Conservation (phyloP, 169 alveolate genomes). For the Eimeria nieschulzi region DNA sequence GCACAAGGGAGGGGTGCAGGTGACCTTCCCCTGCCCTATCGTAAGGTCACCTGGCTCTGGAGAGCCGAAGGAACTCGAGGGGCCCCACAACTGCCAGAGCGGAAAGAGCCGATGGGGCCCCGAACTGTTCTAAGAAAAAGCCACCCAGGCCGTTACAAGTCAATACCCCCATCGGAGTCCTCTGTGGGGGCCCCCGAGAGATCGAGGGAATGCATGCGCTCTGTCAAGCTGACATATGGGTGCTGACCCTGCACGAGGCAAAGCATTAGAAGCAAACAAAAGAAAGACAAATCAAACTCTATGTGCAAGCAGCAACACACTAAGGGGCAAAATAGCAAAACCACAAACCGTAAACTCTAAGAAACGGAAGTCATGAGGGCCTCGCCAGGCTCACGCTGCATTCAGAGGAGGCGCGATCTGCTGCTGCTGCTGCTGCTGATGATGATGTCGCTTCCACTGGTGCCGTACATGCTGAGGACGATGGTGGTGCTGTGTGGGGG, state of each 20-base stretch:
- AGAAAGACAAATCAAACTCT: too few species aligned
- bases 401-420: background rate
- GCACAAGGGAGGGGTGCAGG: too few species aligned
- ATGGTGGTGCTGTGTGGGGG: background rate
- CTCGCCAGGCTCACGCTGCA: background rate
- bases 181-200: background rate
- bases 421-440: conserved; percentile 4
- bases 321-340: background rate
- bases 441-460: background rate
- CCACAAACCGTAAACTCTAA: background rate
- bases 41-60: too few species aligned
- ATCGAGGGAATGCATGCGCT: background rate
- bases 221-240: background rate
- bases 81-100: too few species aligned
- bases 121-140: too few species aligned
- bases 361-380: background rate
- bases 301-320: background rate
- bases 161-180: background rate
- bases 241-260: background rate
- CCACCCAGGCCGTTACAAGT: background rate
- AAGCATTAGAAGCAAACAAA: too few species aligned
- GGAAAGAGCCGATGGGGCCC: too few species aligned
- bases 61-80: too few species aligned
- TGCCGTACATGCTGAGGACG: background rate
- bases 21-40: too few species aligned